Evolutionary conservation across 352 stramenopile genomes (phyloP).

Genomic region (Phytophthora melonis): DNA sequence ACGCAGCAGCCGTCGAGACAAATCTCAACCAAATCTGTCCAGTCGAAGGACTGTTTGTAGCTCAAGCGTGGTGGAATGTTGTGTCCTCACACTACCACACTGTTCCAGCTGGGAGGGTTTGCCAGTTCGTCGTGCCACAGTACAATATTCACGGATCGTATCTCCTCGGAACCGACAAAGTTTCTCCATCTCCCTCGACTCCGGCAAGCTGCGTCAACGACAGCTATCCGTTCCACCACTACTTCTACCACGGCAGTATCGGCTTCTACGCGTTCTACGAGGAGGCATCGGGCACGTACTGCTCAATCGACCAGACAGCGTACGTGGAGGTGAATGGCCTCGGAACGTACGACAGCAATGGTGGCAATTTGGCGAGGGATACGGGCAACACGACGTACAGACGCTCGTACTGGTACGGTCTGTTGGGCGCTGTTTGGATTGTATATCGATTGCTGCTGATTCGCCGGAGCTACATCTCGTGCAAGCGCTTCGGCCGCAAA

Average conservation of each 20-base stretch:
- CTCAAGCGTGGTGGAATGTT: conserved; percentile 16
- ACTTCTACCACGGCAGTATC: conserved; percentile 26
- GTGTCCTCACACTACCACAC: conserved; percentile 1
- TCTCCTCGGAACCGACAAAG: neutral
- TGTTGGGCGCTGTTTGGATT: conserved; percentile 9
- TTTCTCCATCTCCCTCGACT: neutral
- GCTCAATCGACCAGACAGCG: conserved; percentile 6
- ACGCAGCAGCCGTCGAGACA: neutral
- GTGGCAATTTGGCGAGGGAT: conserved; percentile 2
- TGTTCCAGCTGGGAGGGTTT: neutral
- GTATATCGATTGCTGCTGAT: conserved; percentile 15
- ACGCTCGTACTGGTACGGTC: conserved; percentile 23
- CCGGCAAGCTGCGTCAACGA: conserved; percentile 4
- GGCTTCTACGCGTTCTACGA: conserved; percentile 25
- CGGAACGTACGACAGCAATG: conserved; percentile 18
- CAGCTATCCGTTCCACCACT: conserved; percentile 14
- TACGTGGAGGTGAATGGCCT: conserved; percentile 11
- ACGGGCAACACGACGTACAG: conserved; percentile 2
- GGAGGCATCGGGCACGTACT: conserved; percentile 14
- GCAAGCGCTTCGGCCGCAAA: conserved; percentile 12
- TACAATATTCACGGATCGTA: conserved; percentile 25
- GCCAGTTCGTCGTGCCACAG: conserved; percentile 20
- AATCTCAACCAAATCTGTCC: conserved; percentile 5
- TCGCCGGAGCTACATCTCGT: conserved; percentile 14
- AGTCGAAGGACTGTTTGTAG: conserved; percentile 8